Percentiles rank a stretch among this genome's conserved stretches.
Conservation (phyloP, 192 early-diverging fungal genomes). For the Podochytrium sp. region DNA sequence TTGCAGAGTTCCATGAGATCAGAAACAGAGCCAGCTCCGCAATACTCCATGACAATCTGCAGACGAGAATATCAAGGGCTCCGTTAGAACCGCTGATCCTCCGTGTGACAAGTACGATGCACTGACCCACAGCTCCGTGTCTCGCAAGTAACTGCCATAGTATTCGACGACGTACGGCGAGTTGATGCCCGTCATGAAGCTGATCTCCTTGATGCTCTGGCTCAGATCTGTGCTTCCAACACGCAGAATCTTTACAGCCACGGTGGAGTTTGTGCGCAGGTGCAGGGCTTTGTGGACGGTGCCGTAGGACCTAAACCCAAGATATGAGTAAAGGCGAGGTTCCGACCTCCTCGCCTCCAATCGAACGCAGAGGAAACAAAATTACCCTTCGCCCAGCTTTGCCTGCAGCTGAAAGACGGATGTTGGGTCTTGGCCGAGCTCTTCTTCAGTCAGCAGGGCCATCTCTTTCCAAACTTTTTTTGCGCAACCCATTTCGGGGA, state of each 20-base stretch:
- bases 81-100: no score
- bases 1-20: conserved; percentile 57
- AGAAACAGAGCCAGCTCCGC: conserved; percentile 58
- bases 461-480: background rate
- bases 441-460: conserved; percentile 4
- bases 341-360: background rate
- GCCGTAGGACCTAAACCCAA: conserved; percentile 53
- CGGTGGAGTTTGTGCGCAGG: conserved; percentile 39
- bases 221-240: conserved; percentile 50
- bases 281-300: conserved; percentile 62
- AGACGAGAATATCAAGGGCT: background rate
- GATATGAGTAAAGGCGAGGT: background rate
- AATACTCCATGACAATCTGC: conserved; percentile 70
- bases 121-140: conserved; percentile 54
- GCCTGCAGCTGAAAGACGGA: conserved; percentile 32
- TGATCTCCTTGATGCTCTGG: conserved; percentile 58
- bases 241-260: conserved; percentile 59
- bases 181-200: conserved; percentile 54
- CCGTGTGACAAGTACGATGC: no score
- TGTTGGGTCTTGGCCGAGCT: conserved; percentile 31
- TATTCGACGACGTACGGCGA: conserved; percentile 53
- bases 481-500: background rate
- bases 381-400: conserved; percentile 38
- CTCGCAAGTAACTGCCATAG: conserved; percentile 54
- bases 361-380: background rate